phyloP scores from a whole-genome alignment of 2,329 filamentous ascomycete species.

The Claviceps sp. region DNA sequence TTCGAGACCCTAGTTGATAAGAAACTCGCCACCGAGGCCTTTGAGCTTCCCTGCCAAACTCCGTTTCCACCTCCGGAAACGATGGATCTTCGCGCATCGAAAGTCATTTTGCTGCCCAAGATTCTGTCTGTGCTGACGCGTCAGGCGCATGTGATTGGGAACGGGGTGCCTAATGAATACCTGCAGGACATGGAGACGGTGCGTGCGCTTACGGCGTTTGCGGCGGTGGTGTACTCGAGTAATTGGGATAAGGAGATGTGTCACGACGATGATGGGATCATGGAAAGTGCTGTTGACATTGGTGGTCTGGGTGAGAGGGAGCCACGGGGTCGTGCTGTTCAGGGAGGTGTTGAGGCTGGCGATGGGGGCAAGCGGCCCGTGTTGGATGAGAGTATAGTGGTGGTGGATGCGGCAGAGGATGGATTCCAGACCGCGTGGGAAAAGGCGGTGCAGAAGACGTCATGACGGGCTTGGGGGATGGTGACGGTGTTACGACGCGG shows the following conservation, averaged over 20 bases:
- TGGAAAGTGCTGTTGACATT: slow-evolving; percentile 24
- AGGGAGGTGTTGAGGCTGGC: background rate
- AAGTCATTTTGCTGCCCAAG: slow-evolving; percentile 62
- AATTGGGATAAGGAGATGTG: slow-evolving; percentile 61
- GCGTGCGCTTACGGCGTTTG: slow-evolving; percentile 66
- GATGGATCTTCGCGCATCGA: slow-evolving; percentile 40
- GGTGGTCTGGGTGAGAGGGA: slow-evolving; percentile 12
- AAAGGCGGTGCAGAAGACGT: slow-evolving; percentile 33
- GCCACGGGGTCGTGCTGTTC: slow-evolving; percentile 5
- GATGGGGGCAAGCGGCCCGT: slow-evolving; percentile 23
- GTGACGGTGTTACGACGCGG: too few species aligned
- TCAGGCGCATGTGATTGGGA: slow-evolving; percentile 81
- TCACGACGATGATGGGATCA: slow-evolving; percentile 25
- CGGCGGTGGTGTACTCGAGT: slow-evolving; percentile 75
- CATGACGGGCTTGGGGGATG: slow-evolving; percentile 6
- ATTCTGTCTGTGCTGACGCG: slow-evolving; percentile 80
- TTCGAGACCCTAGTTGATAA: slow-evolving; percentile 75
- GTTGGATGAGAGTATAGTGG: slow-evolving; percentile 28
- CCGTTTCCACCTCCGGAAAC: slow-evolving; percentile 33
- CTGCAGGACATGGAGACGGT: slow-evolving; percentile 64
- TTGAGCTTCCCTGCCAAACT: slow-evolving; percentile 37
- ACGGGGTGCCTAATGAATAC: slow-evolving; percentile 59
- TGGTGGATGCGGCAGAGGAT: slow-evolving; percentile 33
- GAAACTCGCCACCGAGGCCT: slow-evolving; percentile 68
- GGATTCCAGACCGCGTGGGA: slow-evolving; percentile 59